Evolutionary conservation across 169 alveolate genomes (phyloP), one percentile per base, ranked within the genome.

Genomic region (Babesia bovis): DNA sequence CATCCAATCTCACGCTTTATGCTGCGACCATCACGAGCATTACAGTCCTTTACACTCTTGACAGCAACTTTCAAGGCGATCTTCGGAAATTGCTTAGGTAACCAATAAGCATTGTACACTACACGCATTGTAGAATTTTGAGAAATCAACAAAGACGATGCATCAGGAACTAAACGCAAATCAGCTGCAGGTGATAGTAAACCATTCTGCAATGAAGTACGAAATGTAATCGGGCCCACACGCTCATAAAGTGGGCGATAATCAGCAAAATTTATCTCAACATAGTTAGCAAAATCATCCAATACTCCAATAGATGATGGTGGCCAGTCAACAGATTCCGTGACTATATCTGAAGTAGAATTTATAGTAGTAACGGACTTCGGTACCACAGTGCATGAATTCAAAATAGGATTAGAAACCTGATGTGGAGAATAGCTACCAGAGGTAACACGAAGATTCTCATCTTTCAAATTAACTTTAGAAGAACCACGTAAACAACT

Each of bases 1-100:
- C 95, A 91, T 51, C 91, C 95, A 36, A 91, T 91, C 66, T 91
- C 95, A 17, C 95, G 81, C 84, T 90, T 91, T 26, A 91, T 88
- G 72, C 94, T 87, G 35, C 95, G 72, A 30, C 95, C 95, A 66
- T 91, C 95, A 2, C 94, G 85, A 26, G 83, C 51, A 73, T 91
- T 91, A 47, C 87, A 75, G 76, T 91, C 95, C 61, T 91, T 95
- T 38, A 91, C 95, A 60, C 91, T 89, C 52, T 91, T 91, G 26
- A 91, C 68, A 15, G 95, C 95, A 56, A 85, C 94, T 25, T 94
- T 92, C 57, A 85, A 85, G 3, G 91, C 90, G 23, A 71, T 50
- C 57, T 74, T 81, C 40, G 85, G 73, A 63, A 52, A 65, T 45
- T 44, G 60, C 40, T 91, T 70, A 1, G 90, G 82, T 38, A 91